phyloP scores from a whole-genome alignment of 2,329 filamentous ascomycete species.

The Mycosphaerelloides madeirae region DNA sequence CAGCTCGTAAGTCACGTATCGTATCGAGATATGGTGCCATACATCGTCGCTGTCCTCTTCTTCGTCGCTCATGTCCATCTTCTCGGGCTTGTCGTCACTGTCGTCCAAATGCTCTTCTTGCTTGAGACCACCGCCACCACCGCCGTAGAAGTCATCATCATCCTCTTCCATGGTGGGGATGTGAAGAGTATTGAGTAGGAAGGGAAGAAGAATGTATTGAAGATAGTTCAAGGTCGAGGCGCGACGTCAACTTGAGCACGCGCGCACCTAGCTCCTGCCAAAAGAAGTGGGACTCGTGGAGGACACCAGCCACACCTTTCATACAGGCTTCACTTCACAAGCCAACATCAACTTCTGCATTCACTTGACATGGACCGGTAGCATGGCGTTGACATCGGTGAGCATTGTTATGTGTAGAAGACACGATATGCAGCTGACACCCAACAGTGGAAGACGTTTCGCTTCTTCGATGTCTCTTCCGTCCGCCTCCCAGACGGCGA shows the following conservation, averaged over 20 bases:
- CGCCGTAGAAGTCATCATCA: slow-evolving; percentile 49
- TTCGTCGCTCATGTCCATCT: slow-evolving; percentile 44
- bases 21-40: slow-evolving; percentile 5
- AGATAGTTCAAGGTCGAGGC: slow-evolving; percentile 5
- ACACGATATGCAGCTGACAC: background rate
- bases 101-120: slow-evolving; percentile 25
- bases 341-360: background rate
- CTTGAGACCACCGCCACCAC: slow-evolving; percentile 17
- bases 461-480: slow-evolving; percentile 95
- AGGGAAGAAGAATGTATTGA: background rate
- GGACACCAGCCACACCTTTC: slow-evolving; percentile 4
- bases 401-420: background rate
- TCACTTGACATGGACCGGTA: slow-evolving; percentile 26
- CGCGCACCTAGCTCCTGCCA: background rate
- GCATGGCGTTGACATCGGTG: slow-evolving; percentile 33
- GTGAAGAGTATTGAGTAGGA: no score
- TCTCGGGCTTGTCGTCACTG: slow-evolving; percentile 35
- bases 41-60: slow-evolving; percentile 42
- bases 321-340: slow-evolving; percentile 2
- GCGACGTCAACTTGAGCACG: background rate
- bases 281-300: no score
- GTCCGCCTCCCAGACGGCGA: slow-evolving; percentile 77
- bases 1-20: background rate
- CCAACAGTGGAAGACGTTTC: slow-evolving; percentile 91
- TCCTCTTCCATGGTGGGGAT: slow-evolving; percentile 44